phyloP scores from a whole-genome alignment of 2,329 filamentous ascomycete genomes.

The Paramyrothecium roridum region DNA sequence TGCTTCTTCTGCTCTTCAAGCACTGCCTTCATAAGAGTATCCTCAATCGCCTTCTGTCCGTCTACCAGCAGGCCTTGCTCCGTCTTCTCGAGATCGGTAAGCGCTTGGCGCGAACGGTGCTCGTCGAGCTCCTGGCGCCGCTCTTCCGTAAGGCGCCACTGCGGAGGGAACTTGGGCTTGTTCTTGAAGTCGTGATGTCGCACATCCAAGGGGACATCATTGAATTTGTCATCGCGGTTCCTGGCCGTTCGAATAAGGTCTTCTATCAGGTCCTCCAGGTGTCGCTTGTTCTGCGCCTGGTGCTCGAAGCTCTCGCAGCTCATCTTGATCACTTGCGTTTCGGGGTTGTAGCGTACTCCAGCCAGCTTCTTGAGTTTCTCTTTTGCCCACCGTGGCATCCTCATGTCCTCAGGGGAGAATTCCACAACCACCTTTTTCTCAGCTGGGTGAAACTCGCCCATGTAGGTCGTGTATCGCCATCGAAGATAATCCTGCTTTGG shows the following conservation, averaged over 20 bases:
- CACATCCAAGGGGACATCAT: constrained; percentile 85
- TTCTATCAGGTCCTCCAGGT: constrained; percentile 75
- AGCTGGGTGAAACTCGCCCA: constrained; percentile 90
- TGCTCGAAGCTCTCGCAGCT: constrained; percentile 85
- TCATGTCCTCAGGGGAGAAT: constrained; percentile 73
- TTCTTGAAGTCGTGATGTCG: constrained; percentile 75
- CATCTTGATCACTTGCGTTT: constrained; percentile 79
- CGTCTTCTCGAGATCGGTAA: constrained; percentile 52
- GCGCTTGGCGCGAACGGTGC: constrained; percentile 47
- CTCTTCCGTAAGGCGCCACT: constrained; percentile 76
- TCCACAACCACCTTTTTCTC: constrained; percentile 93
- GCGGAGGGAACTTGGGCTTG: constrained; percentile 70
- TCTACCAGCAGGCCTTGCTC: constrained; percentile 57
- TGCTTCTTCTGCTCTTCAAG: constrained; percentile 31
- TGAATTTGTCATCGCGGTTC: constrained; percentile 77
- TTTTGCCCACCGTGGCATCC: constrained; percentile 66
- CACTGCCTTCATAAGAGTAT: constrained; percentile 25
- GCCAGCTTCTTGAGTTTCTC: constrained; percentile 84
- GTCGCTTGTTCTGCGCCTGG: constrained; percentile 95
- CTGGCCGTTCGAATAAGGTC: constrained; percentile 72
- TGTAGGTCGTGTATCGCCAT: constrained; percentile 95
- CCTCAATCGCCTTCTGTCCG: constrained; percentile 47
- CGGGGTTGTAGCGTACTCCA: constrained; percentile 83
- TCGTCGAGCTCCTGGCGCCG: constrained; percentile 63
- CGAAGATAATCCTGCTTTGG: constrained; percentile 65